Conservation (phyloP, 768 basidiomycete genomes). For the Hirschioporus abietinus region DNA sequence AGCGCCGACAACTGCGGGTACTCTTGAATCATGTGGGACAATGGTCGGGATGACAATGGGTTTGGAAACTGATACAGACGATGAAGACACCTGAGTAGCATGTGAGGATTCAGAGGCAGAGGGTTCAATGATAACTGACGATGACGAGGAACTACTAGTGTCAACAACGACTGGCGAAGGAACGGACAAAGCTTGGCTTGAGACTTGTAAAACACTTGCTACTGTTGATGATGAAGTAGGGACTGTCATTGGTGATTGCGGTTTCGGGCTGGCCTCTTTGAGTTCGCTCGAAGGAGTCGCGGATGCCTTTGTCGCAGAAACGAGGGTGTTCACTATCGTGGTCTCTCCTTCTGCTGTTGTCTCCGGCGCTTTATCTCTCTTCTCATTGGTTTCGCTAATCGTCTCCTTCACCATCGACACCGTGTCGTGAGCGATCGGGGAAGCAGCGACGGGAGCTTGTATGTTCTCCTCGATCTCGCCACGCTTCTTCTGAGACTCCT, state of each 20-base stretch:
- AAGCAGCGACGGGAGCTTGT: conserved; percentile 10
- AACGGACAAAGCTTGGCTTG: not conserved
- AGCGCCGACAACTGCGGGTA: conserved; percentile 22
- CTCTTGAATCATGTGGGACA: conserved; percentile 6
- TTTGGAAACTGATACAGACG: conserved; percentile 11
- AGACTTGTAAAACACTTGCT: not conserved
- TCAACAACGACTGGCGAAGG: not conserved
- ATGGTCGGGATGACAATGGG: conserved; percentile 13
- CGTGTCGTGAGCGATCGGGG: conserved; percentile 21
- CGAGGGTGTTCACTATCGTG: not conserved
- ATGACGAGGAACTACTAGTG: not conserved
- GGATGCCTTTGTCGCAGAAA: not conserved
- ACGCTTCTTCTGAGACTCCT: conserved; percentile 49
- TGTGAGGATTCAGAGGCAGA: not conserved
- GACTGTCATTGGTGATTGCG: not conserved
- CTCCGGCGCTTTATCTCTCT: not conserved
- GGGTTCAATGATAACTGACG: not conserved
- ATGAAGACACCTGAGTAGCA: conserved; percentile 6
- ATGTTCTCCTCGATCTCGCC: conserved; percentile 12
- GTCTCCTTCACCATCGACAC: conserved; percentile 14
- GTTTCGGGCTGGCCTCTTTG: not conserved
- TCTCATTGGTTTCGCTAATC: conserved; percentile 8
- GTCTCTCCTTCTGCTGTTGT: not conserved
- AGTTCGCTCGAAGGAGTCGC: not conserved
- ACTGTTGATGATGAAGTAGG: not conserved